phyloP scores from a whole-genome alignment of 805 yeast species.

The Candida silvatica region DNA sequence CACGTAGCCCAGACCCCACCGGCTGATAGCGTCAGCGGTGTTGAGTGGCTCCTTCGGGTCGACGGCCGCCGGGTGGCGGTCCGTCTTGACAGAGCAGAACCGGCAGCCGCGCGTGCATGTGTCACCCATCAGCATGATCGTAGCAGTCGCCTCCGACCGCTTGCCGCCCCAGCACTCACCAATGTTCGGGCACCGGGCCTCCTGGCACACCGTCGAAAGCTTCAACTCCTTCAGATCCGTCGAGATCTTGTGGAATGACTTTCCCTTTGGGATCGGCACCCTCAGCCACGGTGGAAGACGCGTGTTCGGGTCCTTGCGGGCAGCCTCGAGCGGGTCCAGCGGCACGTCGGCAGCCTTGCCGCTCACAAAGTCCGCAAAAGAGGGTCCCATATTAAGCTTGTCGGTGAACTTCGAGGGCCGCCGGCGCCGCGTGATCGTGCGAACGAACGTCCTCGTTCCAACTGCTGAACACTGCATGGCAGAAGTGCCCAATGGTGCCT shows the following conservation, averaged over 20 bases:
- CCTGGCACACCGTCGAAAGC: constrained; percentile 94
- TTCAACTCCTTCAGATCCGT: constrained; percentile 83
- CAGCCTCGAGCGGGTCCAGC: constrained; percentile 71
- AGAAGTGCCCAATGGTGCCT: no score
- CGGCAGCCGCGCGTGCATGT: constrained; percentile 99
- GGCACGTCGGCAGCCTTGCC: constrained; percentile 68
- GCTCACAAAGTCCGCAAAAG: constrained; percentile 82
- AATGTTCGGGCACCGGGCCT: constrained; percentile 98
- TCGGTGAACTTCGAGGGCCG: constrained; percentile 32
- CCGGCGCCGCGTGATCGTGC: background rate
- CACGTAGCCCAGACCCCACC: constrained; percentile 98
- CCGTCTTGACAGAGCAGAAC: constrained; percentile 94
- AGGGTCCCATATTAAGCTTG: constrained; percentile 73
- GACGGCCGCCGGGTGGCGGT: constrained; percentile 75
- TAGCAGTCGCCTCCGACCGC: constrained; percentile 90
- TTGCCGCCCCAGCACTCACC: constrained; percentile 99
- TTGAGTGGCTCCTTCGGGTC: constrained; percentile 97
- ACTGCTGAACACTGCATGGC: no score
- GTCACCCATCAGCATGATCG: constrained; percentile 97
- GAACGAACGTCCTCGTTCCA: background rate
- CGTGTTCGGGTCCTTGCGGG: constrained; percentile 57
- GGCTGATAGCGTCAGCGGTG: constrained; percentile 92
- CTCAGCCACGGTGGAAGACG: constrained; percentile 90
- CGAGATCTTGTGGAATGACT: constrained; percentile 70
- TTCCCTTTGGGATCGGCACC: constrained; percentile 95